Evolutionary conservation across 108 stramenopile species (phyloP).

Genomic region (Cyclotella choctawhatcheeana): DNA sequence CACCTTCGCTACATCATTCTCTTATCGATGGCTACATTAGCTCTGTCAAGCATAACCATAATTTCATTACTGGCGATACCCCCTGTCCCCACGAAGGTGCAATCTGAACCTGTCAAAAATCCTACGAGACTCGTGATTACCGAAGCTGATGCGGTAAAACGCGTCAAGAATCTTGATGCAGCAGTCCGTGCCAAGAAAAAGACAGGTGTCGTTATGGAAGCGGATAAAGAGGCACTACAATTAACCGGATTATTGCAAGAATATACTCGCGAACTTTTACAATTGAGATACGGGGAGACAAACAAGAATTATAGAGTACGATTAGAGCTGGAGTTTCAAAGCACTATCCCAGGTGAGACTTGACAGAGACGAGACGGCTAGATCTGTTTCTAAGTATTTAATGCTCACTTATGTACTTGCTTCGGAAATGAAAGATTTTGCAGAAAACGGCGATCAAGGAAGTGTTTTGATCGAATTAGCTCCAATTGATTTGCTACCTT

Average conservation of each 20-base stretch:
- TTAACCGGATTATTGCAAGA: conserved; percentile 64
- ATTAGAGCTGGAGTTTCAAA: conserved; percentile 77
- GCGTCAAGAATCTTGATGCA: conserved; percentile 51
- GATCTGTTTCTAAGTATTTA: neutral
- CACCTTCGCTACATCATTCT: neutral
- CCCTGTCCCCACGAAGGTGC: too few relatives aligned
- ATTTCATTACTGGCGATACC: neutral
- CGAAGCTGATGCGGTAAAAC: conserved; percentile 23
- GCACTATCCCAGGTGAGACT: conserved; percentile 53
- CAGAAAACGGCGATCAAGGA: conserved; percentile 51
- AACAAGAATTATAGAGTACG: conserved; percentile 56
- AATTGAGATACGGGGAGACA: conserved; percentile 55
- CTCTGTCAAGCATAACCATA: neutral
- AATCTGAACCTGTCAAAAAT: neutral
- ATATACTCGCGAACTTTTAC: conserved; percentile 62
- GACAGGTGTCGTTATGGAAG: conserved; percentile 77
- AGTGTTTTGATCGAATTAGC: conserved; percentile 72
- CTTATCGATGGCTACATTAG: neutral
- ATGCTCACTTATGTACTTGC: neutral
- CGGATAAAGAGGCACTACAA: conserved; percentile 54
- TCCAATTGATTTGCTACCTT: conserved; percentile 65
- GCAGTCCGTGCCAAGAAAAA: conserved; percentile 74
- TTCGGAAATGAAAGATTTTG: conserved; percentile 32
- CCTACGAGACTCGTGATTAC: neutral
- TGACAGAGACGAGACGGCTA: neutral